phyloP scores from a whole-genome alignment of 345 rosid genomes.

The Eucalyptus camaldulensis region DNA sequence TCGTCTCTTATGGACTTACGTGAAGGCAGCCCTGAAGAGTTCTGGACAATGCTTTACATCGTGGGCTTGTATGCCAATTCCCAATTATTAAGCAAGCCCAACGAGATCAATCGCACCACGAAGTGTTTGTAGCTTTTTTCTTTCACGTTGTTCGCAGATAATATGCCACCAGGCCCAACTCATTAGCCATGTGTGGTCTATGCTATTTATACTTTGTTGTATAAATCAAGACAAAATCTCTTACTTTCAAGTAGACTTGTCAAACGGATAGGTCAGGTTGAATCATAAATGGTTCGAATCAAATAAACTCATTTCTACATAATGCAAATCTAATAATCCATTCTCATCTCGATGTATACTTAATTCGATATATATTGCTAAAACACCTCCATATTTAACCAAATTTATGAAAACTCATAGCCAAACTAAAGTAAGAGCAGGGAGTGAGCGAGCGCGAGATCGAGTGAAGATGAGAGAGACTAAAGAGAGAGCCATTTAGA shows the following conservation, averaged over 20 bases:
- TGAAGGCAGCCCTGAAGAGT: background rate
- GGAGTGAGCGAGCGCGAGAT: accelerated
- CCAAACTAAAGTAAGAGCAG: background rate
- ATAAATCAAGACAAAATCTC: background rate
- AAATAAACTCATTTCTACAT: too few species aligned
- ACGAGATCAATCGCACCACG: background rate
- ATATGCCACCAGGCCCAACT: background rate
- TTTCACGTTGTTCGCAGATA: background rate
- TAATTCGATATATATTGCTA: too few species aligned
- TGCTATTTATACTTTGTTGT: background rate
- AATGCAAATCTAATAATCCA: too few species aligned
- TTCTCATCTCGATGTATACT: background rate
- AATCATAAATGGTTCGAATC: background rate
- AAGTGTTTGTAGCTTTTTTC: background rate
- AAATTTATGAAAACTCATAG: too few species aligned
- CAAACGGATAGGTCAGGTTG: accelerated
- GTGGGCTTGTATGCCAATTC: background rate
- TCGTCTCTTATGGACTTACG: background rate
- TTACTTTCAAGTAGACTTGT: background rate
- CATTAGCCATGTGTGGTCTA: background rate
- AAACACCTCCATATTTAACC: too few species aligned
- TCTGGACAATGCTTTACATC: background rate
- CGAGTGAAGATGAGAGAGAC: background rate
- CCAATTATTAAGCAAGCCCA: background rate
- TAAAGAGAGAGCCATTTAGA: background rate